Percentiles rank a stretch among this genome's conserved stretches.
phyloP scores from a whole-genome alignment of 2,329 filamentous ascomycete genomes.

The Hypoxylon sp. region DNA sequence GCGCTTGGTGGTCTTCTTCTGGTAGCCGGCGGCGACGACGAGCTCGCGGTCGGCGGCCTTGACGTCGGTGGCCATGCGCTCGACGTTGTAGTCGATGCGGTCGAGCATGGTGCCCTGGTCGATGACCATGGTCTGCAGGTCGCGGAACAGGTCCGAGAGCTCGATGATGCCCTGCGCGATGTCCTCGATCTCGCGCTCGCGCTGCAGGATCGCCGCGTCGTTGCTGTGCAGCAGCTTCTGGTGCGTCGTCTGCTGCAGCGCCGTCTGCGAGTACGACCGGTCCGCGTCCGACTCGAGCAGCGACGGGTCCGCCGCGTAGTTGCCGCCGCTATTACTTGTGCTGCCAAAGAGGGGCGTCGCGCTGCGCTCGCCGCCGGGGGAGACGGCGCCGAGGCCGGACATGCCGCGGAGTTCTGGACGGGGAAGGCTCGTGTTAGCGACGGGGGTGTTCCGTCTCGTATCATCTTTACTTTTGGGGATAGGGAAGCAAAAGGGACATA shows the following conservation, averaged over 20 bases:
- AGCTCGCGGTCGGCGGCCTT: conserved; percentile 94
- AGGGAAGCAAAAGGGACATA: conserved; percentile 57
- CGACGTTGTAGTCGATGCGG: conserved; percentile 97
- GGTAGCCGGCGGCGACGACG: conserved; percentile 86
- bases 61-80: conserved; percentile 91
- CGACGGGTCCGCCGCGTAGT: conserved; percentile 80
- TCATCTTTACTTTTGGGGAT: neutral
- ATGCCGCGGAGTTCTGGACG: conserved; percentile 76
- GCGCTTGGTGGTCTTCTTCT: conserved; percentile 85
- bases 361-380: conserved; percentile 60
- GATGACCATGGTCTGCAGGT: conserved; percentile 94
- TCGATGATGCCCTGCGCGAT: conserved; percentile 99
- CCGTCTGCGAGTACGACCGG: conserved; percentile 87
- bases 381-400: conserved; percentile 63
- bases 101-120: conserved; percentile 91
- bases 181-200: conserved; percentile 95
- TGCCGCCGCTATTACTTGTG: conserved; percentile 49
- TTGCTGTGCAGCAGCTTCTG: conserved; percentile 74
- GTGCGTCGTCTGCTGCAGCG: conserved; percentile 74
- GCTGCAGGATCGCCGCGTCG: conserved; percentile 85
- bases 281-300: conserved; percentile 94
- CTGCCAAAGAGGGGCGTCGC: conserved; percentile 56
- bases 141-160: conserved; percentile 93
- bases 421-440: neutral
- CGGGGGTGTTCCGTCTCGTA: neutral